These are phyloP conservation scores for Cymbidium sinense DNA, from an alignment of 106 monocot species.

Conservation along the genomic window DNA sequence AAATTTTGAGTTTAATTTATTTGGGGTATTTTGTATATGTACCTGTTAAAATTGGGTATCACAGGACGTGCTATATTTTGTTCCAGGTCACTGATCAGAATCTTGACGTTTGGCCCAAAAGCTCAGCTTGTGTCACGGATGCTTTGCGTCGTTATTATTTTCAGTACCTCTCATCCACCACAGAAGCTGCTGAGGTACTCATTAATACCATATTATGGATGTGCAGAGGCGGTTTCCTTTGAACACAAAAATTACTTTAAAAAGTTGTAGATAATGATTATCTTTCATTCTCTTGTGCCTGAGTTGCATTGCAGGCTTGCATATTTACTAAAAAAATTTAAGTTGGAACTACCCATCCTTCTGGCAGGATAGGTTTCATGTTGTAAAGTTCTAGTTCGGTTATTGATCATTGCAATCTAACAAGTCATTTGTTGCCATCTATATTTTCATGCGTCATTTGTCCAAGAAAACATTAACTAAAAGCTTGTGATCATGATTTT, in stretches of 20 bases:
- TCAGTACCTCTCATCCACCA: conserved; percentile 89
- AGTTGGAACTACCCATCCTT: background rate
- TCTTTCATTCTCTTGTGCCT: too few species aligned
- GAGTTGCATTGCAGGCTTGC: background rate
- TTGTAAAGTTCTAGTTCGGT: background rate
- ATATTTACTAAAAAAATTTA: background rate
- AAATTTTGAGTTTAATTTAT: too few species aligned
- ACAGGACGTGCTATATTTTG: background rate
- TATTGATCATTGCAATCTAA: background rate
- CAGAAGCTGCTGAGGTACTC: conserved; percentile 92
- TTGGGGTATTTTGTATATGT: too few species aligned
- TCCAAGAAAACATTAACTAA: background rate
- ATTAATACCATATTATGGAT: background rate
- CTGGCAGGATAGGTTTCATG: background rate
- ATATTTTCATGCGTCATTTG: background rate
- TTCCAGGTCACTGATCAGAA: conserved; percentile 88
- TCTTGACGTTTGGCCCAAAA: conserved; percentile 82
- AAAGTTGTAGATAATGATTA: too few species aligned
- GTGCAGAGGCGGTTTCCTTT: background rate
- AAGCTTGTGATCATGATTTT: background rate
- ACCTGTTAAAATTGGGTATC: too few species aligned
- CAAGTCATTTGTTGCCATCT: background rate
- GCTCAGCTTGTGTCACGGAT: conserved; percentile 83
- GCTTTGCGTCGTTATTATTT: conserved; percentile 93
- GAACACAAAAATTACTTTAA: background rate